Percentiles rank a stretch among this genome's conserved stretches.
Conservation (phyloP, 2,329 filamentous ascomycete genomes). For the Sporothrix pseudoabietina region DNA sequence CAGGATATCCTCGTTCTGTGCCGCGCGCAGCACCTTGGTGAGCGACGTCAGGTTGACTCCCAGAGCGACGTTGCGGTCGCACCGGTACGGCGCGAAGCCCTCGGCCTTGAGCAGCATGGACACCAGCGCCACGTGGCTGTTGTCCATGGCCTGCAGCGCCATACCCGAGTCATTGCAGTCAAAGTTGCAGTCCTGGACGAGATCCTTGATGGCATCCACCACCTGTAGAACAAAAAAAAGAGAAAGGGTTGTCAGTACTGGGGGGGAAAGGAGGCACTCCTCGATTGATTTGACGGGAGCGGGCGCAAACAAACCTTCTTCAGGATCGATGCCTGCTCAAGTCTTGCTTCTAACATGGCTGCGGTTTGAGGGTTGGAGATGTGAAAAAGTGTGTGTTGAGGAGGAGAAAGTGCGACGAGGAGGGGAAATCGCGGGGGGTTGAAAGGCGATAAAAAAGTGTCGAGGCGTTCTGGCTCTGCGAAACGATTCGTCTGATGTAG, state of each 20-base stretch:
- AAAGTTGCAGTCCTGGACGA: slow-evolving; percentile 99
- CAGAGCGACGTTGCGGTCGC: slow-evolving; percentile 97
- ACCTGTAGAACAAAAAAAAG: slow-evolving; percentile 60
- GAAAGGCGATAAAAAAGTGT: not conserved
- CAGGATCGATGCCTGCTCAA: slow-evolving; percentile 89
- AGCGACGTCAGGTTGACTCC: slow-evolving; percentile 96
- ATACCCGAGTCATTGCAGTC: slow-evolving; percentile 99
- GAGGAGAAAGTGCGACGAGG: slow-evolving; percentile 5
- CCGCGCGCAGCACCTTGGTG: slow-evolving; percentile 94
- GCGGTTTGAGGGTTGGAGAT: slow-evolving; percentile 32
- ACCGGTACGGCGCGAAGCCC: slow-evolving; percentile 91
- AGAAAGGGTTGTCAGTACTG: not conserved
- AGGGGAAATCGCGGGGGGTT: not conserved
- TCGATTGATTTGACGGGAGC: no score
- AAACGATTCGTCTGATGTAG: slow-evolving; percentile 10
- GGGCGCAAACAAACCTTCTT: slow-evolving; percentile 70
- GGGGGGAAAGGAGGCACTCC: not conserved
- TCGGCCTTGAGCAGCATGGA: slow-evolving; percentile 99
- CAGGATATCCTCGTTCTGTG: slow-evolving; percentile 90
- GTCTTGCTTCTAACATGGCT: slow-evolving; percentile 91
- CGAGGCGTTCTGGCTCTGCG: slow-evolving; percentile 9
- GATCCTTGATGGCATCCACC: slow-evolving; percentile 98
- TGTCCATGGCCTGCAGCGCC: slow-evolving; percentile 99
- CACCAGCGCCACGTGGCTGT: slow-evolving; percentile 97
- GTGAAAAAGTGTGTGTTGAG: not conserved